Percentiles rank a stretch among this genome's conserved stretches.
Conservation (phyloP, 2,329 filamentous ascomycete genomes). For the Pyrenochaeta sp. region DNA sequence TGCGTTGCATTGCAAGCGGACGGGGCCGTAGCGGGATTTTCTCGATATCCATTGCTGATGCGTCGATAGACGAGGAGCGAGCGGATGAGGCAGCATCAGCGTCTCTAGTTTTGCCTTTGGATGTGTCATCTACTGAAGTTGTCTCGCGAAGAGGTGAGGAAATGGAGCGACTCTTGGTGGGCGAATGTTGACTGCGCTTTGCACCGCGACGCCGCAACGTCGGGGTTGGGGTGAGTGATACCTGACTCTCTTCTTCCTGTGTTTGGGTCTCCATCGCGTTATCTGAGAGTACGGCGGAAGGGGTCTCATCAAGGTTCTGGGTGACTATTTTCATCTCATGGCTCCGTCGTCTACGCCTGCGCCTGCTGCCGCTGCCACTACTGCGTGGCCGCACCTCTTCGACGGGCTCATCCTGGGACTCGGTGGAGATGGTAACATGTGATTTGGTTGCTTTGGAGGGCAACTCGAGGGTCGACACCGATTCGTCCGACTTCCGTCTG, state of each 20-base stretch:
- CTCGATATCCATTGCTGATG: constrained; percentile 40
- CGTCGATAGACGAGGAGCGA: constrained; percentile 48
- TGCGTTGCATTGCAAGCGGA: constrained; percentile 52
- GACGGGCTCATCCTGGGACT: constrained; percentile 25
- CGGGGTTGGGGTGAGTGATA: constrained; percentile 37
- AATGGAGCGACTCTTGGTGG: constrained; percentile 50
- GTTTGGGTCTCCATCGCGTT: constrained; percentile 24
- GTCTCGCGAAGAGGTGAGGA: constrained; percentile 39
- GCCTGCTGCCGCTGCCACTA: constrained; percentile 33
- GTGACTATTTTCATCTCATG: constrained; percentile 37
- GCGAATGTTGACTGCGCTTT: constrained; percentile 50
- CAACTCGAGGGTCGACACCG: constrained; percentile 38
- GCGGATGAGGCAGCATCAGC: constrained; percentile 40
- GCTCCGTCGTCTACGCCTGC: constrained; percentile 38
- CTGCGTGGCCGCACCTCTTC: constrained; percentile 32
- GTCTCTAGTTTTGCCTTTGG: constrained; percentile 28
- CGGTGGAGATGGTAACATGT: constrained; percentile 32
- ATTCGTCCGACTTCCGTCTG: constrained; percentile 39
- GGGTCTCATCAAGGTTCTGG: constrained; percentile 29
- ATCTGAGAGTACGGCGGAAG: constrained; percentile 29
- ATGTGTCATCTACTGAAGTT: constrained; percentile 33
- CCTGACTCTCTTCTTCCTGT: constrained; percentile 24
- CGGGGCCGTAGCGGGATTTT: constrained; percentile 41
- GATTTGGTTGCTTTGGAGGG: constrained; percentile 35
- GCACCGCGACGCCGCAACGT: constrained; percentile 51